phyloP scores from a whole-genome alignment of 2,329 filamentous ascomycete genomes.

The Neofusicoccum umdonicola region DNA sequence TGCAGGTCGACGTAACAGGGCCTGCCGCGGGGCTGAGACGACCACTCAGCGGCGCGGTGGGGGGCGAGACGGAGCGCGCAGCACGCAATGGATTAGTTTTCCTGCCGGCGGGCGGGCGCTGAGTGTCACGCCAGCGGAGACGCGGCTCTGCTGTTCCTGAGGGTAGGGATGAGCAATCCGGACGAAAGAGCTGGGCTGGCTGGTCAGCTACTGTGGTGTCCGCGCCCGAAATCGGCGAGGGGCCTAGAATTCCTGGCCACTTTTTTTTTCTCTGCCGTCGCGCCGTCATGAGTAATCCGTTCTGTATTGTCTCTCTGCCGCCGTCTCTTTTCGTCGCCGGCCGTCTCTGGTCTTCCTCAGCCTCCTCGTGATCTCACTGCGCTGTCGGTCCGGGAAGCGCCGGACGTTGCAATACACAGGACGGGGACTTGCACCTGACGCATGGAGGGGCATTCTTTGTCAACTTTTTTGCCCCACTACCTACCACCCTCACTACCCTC shows the following conservation, averaged over 20 bases:
- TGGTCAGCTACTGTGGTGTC: background rate
- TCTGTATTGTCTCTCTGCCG: background rate
- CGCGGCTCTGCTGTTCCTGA: background rate
- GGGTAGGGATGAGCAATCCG: background rate
- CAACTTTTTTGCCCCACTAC: conserved; percentile 9
- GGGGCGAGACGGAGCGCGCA: background rate
- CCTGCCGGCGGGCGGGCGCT: background rate
- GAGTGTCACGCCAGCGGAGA: background rate
- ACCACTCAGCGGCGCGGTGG: background rate
- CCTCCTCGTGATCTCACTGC: background rate
- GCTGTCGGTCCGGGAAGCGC: background rate
- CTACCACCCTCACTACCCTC: background rate
- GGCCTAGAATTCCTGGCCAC: conserved; percentile 1
- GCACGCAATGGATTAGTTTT: background rate
- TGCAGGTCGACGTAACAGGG: background rate
- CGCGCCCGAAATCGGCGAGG: conserved; percentile 4
- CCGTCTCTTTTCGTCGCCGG: background rate
- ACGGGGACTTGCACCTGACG: background rate
- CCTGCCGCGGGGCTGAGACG: background rate
- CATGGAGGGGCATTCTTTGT: background rate
- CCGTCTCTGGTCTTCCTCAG: background rate
- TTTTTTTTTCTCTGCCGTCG: background rate
- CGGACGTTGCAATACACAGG: background rate
- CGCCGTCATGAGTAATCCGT: conserved; percentile 1
- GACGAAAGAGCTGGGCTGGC: no score